phyloP scores from a whole-genome alignment of 495 filamentous ascomycete species.

The Annulohypoxylon nitens region DNA sequence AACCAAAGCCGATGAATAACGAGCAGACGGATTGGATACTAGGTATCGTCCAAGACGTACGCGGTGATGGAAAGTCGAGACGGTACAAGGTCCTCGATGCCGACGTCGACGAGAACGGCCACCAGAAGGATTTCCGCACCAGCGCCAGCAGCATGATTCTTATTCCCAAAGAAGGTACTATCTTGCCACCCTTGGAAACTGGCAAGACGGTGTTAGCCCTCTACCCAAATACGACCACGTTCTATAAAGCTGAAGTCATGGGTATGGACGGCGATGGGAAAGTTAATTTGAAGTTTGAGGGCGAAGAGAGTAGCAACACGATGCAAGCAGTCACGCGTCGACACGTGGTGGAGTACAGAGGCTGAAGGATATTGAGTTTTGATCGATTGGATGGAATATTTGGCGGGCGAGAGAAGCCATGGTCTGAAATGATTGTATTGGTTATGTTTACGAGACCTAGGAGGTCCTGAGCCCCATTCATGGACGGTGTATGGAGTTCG shows the following conservation, averaged over 20 bases:
- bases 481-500: background rate
- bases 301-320: conserved; percentile 85
- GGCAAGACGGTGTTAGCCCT: conserved; percentile 86
- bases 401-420: background rate
- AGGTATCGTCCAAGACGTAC: conserved; percentile 85
- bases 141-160: conserved; percentile 85
- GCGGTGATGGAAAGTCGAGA: conserved; percentile 87
- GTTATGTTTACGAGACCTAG: background rate
- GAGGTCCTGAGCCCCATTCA: background rate
- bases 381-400: background rate
- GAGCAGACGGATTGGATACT: conserved; percentile 88
- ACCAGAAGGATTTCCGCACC: conserved; percentile 81
- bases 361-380: conserved; percentile 52
- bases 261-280: conserved; percentile 68
- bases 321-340: conserved; percentile 81
- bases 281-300: conserved; percentile 81
- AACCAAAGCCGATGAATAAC: conserved; percentile 76
- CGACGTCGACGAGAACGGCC: conserved; percentile 83
- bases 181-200: conserved; percentile 76
- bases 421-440: conserved; percentile 25
- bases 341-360: conserved; percentile 79
- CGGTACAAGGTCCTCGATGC: conserved; percentile 96
- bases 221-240: conserved; percentile 94
- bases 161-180: conserved; percentile 72
- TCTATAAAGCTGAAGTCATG: conserved; percentile 96